phyloP scores from a whole-genome alignment of 2,329 filamentous ascomycete genomes.

The Fusarium mexicanum region DNA sequence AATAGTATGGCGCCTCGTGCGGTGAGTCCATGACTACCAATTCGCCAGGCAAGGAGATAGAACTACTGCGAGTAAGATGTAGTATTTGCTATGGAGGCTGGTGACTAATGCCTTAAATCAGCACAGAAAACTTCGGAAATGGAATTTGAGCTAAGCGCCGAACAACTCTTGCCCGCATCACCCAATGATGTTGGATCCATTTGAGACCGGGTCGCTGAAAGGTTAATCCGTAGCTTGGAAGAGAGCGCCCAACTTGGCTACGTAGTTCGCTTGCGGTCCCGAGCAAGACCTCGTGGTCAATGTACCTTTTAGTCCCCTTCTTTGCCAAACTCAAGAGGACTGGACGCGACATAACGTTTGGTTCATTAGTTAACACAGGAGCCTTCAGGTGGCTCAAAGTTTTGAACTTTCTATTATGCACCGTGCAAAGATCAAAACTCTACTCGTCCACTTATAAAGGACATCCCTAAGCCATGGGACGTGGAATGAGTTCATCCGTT shows the following conservation, averaged over 20 bases:
- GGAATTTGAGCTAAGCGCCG: not conserved
- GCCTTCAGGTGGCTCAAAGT: accelerated
- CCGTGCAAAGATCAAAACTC: not conserved
- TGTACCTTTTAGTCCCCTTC: not conserved
- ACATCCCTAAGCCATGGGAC: not conserved
- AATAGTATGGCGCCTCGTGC: not conserved
- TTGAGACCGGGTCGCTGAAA: not conserved
- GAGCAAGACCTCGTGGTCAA: not conserved
- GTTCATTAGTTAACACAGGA: no score
- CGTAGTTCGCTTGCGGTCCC: not conserved
- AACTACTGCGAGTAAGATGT: no score
- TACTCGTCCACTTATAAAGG: not conserved
- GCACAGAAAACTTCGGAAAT: not conserved
- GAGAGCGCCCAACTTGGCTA: not conserved
- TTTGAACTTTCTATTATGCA: not conserved
- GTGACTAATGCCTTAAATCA: accelerated
- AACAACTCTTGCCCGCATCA: not conserved
- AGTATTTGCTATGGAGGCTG: no score
- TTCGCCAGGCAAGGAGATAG: not conserved
- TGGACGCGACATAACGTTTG: no score
- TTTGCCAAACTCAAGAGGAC: not conserved
- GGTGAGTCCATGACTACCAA: not conserved
- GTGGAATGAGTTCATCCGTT: not conserved
- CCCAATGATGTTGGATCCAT: not conserved
- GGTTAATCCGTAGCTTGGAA: no score